phyloP scores from a whole-genome alignment of 257 asterid genomes.

The Solanum clarkiae region DNA sequence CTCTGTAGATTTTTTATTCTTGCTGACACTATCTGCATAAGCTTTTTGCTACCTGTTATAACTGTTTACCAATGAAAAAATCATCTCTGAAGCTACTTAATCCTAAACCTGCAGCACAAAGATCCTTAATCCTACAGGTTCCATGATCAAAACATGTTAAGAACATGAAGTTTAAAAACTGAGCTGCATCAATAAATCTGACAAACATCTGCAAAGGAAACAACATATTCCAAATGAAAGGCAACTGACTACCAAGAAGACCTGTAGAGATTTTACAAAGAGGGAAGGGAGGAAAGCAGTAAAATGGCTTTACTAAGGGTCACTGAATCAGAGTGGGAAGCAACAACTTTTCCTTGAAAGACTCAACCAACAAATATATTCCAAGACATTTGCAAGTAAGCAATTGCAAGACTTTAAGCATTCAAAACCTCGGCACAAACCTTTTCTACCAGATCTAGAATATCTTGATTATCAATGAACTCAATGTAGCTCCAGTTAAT shows the following conservation, averaged over 20 bases:
- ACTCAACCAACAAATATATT: not conserved
- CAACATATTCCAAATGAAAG: not conserved
- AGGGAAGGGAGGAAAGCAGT: not conserved
- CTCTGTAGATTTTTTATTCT: not conserved
- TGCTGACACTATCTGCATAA: not conserved
- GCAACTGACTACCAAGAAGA: not conserved
- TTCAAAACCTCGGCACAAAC: slow-evolving; percentile 14
- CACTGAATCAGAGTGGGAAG: not conserved
- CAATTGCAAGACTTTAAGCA: not conserved
- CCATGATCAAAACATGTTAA: not conserved
- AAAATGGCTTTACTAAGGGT: not conserved
- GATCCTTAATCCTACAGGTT: not conserved
- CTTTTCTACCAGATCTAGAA: slow-evolving; percentile 92
- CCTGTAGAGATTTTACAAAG: not conserved
- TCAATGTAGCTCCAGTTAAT: slow-evolving; percentile 99
- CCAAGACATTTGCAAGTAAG: not conserved
- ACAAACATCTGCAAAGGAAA: not conserved
- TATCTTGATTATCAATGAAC: slow-evolving; percentile 96
- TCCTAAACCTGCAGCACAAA: not conserved
- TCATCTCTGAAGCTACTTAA: not conserved
- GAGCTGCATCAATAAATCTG: not conserved
- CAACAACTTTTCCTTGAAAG: not conserved
- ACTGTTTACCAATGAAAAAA: not conserved
- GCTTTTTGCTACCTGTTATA: not conserved
- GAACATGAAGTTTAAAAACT: not conserved